These are phyloP conservation scores for Fistulifera pelliculosa DNA, from an alignment of 108 stramenopile genomes.

Conservation along the genomic window DNA sequence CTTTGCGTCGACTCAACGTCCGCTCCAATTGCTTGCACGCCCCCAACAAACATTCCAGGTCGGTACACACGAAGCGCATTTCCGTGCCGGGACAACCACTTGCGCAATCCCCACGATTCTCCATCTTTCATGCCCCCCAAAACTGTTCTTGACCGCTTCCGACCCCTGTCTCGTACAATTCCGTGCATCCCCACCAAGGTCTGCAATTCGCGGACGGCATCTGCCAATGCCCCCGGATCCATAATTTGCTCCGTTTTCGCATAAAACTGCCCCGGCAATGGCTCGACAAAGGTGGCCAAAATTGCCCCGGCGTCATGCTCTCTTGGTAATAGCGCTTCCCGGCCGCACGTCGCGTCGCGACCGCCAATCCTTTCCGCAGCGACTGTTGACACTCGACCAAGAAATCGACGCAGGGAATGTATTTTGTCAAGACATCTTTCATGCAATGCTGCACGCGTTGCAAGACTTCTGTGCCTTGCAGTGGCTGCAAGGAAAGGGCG, in stretches of 20 bases:
- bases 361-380: conserved; percentile 57
- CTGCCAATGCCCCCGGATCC: conserved; percentile 27
- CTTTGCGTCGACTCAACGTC: conserved; percentile 32
- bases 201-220: conserved; percentile 44
- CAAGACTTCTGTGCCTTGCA: conserved; percentile 51
- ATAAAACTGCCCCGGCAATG: conserved; percentile 55
- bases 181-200: conserved; percentile 43
- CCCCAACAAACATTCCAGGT: conserved; percentile 60
- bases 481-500: conserved; percentile 51
- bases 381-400: conserved; percentile 84
- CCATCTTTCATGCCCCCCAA: conserved; percentile 86
- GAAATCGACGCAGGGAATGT: conserved; percentile 80
- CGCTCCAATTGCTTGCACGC: conserved; percentile 48
- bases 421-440: conserved; percentile 60
- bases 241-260: conserved; percentile 46
- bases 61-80: conserved; percentile 76
- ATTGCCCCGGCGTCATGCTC: conserved; percentile 69
- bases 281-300: conserved; percentile 49
- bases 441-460: conserved; percentile 35
- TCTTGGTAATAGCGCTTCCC: too few species aligned
- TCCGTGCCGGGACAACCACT: conserved; percentile 77
- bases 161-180: conserved; percentile 39
- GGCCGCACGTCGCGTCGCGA: conserved; percentile 35
- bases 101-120: conserved; percentile 82
- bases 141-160: conserved; percentile 79